Conservation (phyloP, 2,329 filamentous ascomycete species). For the Arthrobotrys iridis region DNA sequence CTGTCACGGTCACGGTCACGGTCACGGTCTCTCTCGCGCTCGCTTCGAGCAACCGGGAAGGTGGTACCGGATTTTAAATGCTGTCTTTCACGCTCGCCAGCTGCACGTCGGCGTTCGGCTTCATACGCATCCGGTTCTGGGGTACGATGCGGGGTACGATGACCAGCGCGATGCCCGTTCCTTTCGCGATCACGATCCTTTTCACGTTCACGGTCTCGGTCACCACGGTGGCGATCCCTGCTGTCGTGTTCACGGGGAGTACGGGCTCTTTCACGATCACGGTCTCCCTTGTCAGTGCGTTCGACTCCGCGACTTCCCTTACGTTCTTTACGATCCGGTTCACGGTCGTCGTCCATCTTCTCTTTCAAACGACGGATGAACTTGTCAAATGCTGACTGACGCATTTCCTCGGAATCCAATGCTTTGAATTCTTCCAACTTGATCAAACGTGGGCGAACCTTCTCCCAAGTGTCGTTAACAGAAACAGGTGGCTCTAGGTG, state of each 20-base stretch:
- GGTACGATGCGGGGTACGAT: slow-evolving; percentile 84
- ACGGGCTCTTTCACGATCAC: slow-evolving; percentile 49
- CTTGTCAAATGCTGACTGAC: slow-evolving; percentile 88
- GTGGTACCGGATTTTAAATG: slow-evolving; percentile 74
- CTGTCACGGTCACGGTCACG: slow-evolving; percentile 68
- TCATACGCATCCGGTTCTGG: slow-evolving; percentile 96
- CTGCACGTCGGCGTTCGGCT: slow-evolving; percentile 90
- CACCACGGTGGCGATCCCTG: slow-evolving; percentile 52
- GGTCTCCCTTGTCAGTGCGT: slow-evolving; percentile 48
- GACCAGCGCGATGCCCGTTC: slow-evolving; percentile 43
- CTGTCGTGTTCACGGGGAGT: slow-evolving; percentile 51
- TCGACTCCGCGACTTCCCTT: slow-evolving; percentile 63
- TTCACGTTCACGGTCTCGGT: slow-evolving; percentile 54
- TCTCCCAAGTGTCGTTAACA: slow-evolving; percentile 84
- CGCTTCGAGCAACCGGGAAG: slow-evolving; percentile 39
- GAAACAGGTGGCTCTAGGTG: slow-evolving; percentile 85
- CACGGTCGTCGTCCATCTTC: slow-evolving; percentile 79
- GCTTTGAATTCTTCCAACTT: slow-evolving; percentile 83
- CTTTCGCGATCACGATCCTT: slow-evolving; percentile 57
- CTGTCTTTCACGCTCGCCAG: slow-evolving; percentile 91
- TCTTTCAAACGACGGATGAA: slow-evolving; percentile 89
- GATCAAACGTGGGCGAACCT: slow-evolving; percentile 80
- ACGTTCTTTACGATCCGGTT: slow-evolving; percentile 68
- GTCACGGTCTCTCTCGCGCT: slow-evolving; percentile 64
- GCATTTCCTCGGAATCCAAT: slow-evolving; percentile 82